Conservation (phyloP, 139 green algal species). For the Chlamydomonas asymmetrica region DNA sequence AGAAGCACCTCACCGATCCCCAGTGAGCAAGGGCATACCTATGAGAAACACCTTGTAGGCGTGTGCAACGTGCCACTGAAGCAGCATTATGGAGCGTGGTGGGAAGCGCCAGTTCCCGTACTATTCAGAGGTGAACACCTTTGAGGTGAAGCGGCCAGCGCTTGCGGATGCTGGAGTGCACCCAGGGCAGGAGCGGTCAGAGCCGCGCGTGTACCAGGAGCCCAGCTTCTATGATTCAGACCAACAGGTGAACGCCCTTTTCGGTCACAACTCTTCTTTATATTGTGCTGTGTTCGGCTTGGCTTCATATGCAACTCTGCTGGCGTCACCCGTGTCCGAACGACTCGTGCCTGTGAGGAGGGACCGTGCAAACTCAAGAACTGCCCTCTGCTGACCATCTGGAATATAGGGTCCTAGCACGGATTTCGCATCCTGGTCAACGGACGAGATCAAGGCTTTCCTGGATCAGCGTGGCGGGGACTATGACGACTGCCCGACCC, state of each 20-base stretch:
- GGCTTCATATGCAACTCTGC: too few relatives aligned
- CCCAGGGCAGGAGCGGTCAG: constrained; percentile 32
- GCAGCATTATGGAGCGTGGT: too few relatives aligned
- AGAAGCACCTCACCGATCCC: too few relatives aligned
- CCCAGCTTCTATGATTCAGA: constrained; percentile 34
- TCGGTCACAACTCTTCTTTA: not conserved
- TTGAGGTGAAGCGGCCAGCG: constrained; percentile 25
- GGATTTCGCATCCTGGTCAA: constrained; percentile 65
- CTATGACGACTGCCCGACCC: constrained; percentile 64
- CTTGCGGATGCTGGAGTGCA: not conserved
- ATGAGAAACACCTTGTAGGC: too few relatives aligned
- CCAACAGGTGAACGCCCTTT: constrained; percentile 13
- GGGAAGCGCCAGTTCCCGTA: constrained; percentile 35
- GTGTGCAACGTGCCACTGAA: too few relatives aligned
- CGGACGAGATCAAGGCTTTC: constrained; percentile 67
- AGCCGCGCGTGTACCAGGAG: constrained; percentile 58
- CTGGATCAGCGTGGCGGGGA: constrained; percentile 79
- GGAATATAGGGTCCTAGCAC: too few relatives aligned
- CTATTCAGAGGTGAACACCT: constrained; percentile 10
- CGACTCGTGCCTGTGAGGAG: too few relatives aligned
- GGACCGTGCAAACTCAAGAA: not conserved
- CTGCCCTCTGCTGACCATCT: too few relatives aligned
- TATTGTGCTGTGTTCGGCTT: not conserved
- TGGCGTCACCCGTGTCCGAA: too few relatives aligned
- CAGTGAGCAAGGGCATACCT: too few relatives aligned